A percentile compares a stretch with the other conserved stretches of the same genome.
Conservation (phyloP, 768 basidiomycete genomes). For the Tubosaeta brunneosetosa region DNA sequence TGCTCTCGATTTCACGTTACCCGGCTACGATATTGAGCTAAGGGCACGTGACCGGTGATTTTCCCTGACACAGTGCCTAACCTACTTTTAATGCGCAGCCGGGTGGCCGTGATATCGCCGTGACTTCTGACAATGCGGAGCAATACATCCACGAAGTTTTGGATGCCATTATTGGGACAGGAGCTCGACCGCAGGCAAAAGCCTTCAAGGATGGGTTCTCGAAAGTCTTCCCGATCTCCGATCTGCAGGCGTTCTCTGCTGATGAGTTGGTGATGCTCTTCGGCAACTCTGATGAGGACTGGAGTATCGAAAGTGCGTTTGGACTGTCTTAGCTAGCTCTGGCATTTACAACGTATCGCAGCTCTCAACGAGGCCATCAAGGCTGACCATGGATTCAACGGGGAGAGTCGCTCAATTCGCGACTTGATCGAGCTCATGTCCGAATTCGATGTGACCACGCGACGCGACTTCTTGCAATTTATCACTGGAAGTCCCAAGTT, state of each 20-base stretch:
- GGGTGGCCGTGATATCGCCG: slow-evolving; percentile 71
- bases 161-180: slow-evolving; percentile 82
- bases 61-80: background rate
- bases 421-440: slow-evolving; percentile 86
- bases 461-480: slow-evolving; percentile 91
- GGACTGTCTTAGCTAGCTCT: background rate
- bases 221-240: slow-evolving; percentile 90
- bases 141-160: slow-evolving; percentile 87
- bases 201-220: slow-evolving; percentile 95
- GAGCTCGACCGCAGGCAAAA: slow-evolving; percentile 72
- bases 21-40: slow-evolving; percentile 92
- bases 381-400: slow-evolving; percentile 97
- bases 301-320: slow-evolving; percentile 82
- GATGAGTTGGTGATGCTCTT: slow-evolving; percentile 96
- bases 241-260: slow-evolving; percentile 87
- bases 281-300: slow-evolving; percentile 97
- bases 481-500: slow-evolving; percentile 96
- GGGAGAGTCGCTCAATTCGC: slow-evolving; percentile 87
- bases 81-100: slow-evolving; percentile 40
- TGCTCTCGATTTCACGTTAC: slow-evolving; percentile 92
- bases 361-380: slow-evolving; percentile 88
- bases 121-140: slow-evolving; percentile 83
- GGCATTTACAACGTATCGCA: slow-evolving; percentile 28
- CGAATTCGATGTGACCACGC: slow-evolving; percentile 63
- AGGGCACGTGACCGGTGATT: slow-evolving; percentile 45